Evolutionary conservation across 352 stramenopile species (phyloP).

Genomic region (Pythium aristosporum): DNA sequence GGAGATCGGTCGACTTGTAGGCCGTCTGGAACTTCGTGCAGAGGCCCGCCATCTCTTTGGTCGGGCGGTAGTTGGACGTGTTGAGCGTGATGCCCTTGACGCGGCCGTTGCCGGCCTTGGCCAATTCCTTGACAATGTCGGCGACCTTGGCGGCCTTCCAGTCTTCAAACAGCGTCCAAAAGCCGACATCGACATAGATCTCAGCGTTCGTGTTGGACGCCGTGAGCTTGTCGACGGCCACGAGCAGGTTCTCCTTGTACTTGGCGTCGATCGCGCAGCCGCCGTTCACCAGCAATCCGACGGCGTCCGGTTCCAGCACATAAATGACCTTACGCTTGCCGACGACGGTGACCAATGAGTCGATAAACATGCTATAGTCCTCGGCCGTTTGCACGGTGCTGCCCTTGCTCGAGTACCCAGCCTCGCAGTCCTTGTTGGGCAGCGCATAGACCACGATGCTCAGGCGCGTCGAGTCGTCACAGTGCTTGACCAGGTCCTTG

Average conservation of each 20-base stretch:
- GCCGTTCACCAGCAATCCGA: conserved; percentile 47
- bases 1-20: conserved; percentile 41
- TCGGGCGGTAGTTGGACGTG: conserved; percentile 72
- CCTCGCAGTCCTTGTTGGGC: conserved; percentile 75
- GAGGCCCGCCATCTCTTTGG: conserved; percentile 41
- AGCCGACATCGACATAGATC: conserved; percentile 63
- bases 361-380: conserved; percentile 51
- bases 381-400: conserved; percentile 33
- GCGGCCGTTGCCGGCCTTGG: conserved; percentile 24
- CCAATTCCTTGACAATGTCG: conserved; percentile 27
- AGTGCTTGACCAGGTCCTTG: conserved; percentile 35
- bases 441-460: conserved; percentile 70
- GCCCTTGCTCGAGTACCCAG: conserved; percentile 40
- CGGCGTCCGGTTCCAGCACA: conserved; percentile 61
- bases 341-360: conserved; percentile 36
- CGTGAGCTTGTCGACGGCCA: conserved; percentile 42
- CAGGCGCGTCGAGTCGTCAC: conserved; percentile 41
- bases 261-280: conserved; percentile 39
- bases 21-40: conserved; percentile 58
- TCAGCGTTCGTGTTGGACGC: conserved; percentile 48
- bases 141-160: conserved; percentile 4
- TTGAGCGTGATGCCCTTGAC: conserved; percentile 69
- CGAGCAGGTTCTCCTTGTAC: conserved; percentile 52
- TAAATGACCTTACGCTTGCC: conserved; percentile 64
- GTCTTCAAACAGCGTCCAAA: conserved; percentile 44